Evolutionary conservation across 176 grass and related monocot genomes (phyloP), one percentile per base, ranked within the genome.

Genomic region (Zoysia pacifica): DNA sequence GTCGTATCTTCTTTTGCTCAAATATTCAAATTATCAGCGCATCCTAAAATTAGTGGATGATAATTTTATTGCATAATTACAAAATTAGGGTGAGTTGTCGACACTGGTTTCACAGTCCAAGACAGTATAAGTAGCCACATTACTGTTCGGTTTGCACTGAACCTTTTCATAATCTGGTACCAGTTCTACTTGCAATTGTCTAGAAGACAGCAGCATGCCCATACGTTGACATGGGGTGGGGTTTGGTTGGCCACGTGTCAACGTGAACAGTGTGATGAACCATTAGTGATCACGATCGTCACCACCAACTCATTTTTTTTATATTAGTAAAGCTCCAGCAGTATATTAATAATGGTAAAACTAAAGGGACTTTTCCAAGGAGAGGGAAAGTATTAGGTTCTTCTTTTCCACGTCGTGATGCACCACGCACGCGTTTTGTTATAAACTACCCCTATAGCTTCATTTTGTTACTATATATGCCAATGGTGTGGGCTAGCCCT

Each of bases 351-450:
- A 89, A 71, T 85, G 73, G 82, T 85, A 81, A 81, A 53, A 51
- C 16, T 72, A 81, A 89, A 77, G 82, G 51, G 72, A 81, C 38
- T 81, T 87, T 89, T 53, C 59, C 72, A 20, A 61, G 14, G n/a
- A n/a, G 49, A 77, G 82, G 59, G 44, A 72, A 85, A 85, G 72
- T 13, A 85, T 81, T 81, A 81, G 59, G 72, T 81, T 85, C 82
- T 77, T 53, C 72, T 80, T 89, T 85, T 81, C 87, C 78, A 89
- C 58, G 78, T 85, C 77, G 49, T 89, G 50, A 81, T 81, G 78
- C 87, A 81, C 67, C 59, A 80, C 36, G 11, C 59, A 85, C 62
- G 60, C 65, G 37, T 48, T 72, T 35, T 47, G 3, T 2, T 2
- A 61, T 71, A 76, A 76, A 77, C 67, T 77, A 81, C 44, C 19